Evolutionary conservation across 1,284 basidiomycete species (phyloP).

Genomic region (Ustilago sp.): DNA sequence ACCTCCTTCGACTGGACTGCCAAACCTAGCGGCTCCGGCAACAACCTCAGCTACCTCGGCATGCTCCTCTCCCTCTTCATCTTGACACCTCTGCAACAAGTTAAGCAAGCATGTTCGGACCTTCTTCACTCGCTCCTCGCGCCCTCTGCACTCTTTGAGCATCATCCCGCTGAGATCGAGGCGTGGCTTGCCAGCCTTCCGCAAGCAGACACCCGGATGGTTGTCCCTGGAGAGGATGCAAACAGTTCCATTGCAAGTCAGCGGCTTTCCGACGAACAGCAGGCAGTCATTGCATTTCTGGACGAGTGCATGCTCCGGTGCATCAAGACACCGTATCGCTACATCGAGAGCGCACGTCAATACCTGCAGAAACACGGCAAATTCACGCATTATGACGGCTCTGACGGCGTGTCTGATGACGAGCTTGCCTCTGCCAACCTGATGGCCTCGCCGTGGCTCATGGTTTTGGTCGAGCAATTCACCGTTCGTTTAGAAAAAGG

Average conservation of each 20-base stretch:
- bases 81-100: slow-evolving; percentile 36
- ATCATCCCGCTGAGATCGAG: slow-evolving; percentile 78
- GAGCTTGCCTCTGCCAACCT: slow-evolving; percentile 11
- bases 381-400: neutral
- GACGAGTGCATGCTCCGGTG: slow-evolving; percentile 89
- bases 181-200: slow-evolving; percentile 78
- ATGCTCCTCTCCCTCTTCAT: slow-evolving; percentile 48
- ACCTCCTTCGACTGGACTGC: slow-evolving; percentile 75
- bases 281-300: slow-evolving; percentile 77
- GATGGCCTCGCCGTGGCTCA: slow-evolving; percentile 48
- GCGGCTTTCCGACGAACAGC: slow-evolving; percentile 71
- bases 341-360: slow-evolving; percentile 78
- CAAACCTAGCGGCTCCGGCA: slow-evolving; percentile 74
- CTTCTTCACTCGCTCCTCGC: slow-evolving; percentile 71
- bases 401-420: neutral
- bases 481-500: slow-evolving; percentile 50
- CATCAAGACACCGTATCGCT: slow-evolving; percentile 85
- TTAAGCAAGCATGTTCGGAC: slow-evolving; percentile 40
- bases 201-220: slow-evolving; percentile 70
- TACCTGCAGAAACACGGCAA: slow-evolving; percentile 33
- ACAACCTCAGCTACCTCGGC: slow-evolving; percentile 51
- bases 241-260: neutral
- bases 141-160: slow-evolving; percentile 82
- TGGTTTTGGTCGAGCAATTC: slow-evolving; percentile 55
- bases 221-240: slow-evolving; percentile 5